A percentile compares a stretch with the other conserved stretches of the same genome.
These are phyloP conservation scores for Aspergillus pseudotamarii DNA, from an alignment of 2,329 filamentous ascomycete genomes.

Conservation along the genomic window DNA sequence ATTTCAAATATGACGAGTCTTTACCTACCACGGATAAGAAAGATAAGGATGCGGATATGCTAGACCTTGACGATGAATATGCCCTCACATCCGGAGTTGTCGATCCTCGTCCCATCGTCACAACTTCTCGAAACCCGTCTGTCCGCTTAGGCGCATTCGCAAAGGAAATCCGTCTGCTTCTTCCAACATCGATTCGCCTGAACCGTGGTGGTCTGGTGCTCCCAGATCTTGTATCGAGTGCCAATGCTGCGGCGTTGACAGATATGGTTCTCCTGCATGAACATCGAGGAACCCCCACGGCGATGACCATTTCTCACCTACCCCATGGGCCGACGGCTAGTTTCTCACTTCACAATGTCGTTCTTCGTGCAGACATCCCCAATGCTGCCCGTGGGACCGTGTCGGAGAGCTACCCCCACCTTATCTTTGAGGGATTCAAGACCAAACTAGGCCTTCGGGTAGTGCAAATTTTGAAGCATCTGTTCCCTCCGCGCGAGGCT, in stretches of 20 bases:
- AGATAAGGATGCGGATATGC: slow-evolving; percentile 84
- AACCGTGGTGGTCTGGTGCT: slow-evolving; percentile 91
- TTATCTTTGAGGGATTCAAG: slow-evolving; percentile 93
- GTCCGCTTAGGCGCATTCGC: slow-evolving; percentile 84
- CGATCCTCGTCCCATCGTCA: slow-evolving; percentile 85
- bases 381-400: slow-evolving; percentile 85
- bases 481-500: slow-evolving; percentile 87
- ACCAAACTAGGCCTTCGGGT: slow-evolving; percentile 79
- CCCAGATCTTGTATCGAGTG: slow-evolving; percentile 80
- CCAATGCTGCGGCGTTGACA: slow-evolving; percentile 75
- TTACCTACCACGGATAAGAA: slow-evolving; percentile 56
- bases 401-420: slow-evolving; percentile 87
- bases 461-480: slow-evolving; percentile 87
- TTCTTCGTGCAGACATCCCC: slow-evolving; percentile 89
- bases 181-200: slow-evolving; percentile 82
- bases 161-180: slow-evolving; percentile 82
- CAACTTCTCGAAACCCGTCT: slow-evolving; percentile 86
- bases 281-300: slow-evolving; percentile 88
- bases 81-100: slow-evolving; percentile 86
- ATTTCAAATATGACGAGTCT: slow-evolving; percentile 94
- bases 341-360: slow-evolving; percentile 89
- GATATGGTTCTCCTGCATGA: slow-evolving; percentile 90
- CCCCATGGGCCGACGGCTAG: slow-evolving; percentile 86
- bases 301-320: slow-evolving; percentile 82
- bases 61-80: slow-evolving; percentile 88